These are phyloP conservation scores for Coleophoma cylindrospora DNA, from an alignment of 2,329 filamentous ascomycete species.

Conservation along the genomic window DNA sequence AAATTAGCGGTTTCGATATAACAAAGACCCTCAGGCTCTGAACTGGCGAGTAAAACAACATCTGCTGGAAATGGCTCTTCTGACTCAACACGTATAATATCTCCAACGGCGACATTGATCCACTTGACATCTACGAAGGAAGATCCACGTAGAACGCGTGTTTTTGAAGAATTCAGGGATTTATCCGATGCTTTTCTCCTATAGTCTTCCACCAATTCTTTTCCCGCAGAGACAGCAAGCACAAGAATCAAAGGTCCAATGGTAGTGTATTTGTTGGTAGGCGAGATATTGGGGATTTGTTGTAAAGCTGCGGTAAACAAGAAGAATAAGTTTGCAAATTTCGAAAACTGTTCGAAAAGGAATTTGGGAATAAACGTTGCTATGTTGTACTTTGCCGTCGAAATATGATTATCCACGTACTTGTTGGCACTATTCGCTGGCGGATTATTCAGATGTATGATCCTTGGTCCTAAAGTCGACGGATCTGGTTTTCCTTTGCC, in stretches of 20 bases:
- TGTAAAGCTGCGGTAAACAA: slow-evolving; percentile 92
- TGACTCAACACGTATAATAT: slow-evolving; percentile 88
- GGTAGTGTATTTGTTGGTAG: slow-evolving; percentile 93
- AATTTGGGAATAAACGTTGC: slow-evolving; percentile 95
- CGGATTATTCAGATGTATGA: slow-evolving; percentile 95
- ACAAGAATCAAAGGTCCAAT: slow-evolving; percentile 92
- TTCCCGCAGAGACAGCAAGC: slow-evolving; percentile 87
- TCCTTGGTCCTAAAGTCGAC: slow-evolving; percentile 81
- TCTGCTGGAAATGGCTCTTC: slow-evolving; percentile 95
- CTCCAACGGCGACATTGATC: slow-evolving; percentile 89
- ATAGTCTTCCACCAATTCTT: slow-evolving; percentile 92
- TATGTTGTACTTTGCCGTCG: slow-evolving; percentile 95
- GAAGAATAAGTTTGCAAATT: slow-evolving; percentile 99
- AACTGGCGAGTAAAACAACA: slow-evolving; percentile 85
- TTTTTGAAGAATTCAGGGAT: slow-evolving; percentile 81
- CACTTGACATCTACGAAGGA: slow-evolving; percentile 84
- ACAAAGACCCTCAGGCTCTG: slow-evolving; percentile 93
- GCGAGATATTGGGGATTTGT: slow-evolving; percentile 91
- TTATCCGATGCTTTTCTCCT: slow-evolving; percentile 83
- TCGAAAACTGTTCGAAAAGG: slow-evolving; percentile 96
- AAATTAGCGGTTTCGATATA: slow-evolving; percentile 99
- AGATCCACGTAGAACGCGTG: slow-evolving; percentile 77
- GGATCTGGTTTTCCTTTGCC: slow-evolving; percentile 81
- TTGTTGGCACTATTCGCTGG: slow-evolving; percentile 86
- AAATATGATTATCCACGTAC: slow-evolving; percentile 95